phyloP scores from a whole-genome alignment of 306 rosid genomes.

The Vachellia collinsii region DNA sequence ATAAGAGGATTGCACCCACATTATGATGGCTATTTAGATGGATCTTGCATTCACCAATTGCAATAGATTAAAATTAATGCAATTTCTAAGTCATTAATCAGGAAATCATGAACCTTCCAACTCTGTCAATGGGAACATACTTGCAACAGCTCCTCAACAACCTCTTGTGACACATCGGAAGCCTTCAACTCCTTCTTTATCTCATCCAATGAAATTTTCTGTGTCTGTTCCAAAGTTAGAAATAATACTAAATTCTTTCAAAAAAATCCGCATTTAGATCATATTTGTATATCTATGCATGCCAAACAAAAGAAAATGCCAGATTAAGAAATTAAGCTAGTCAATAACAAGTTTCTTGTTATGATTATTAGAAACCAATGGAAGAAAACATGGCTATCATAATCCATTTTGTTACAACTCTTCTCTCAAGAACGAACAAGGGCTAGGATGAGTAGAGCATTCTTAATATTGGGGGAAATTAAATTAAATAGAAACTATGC shows the following conservation, averaged over 20 bases:
- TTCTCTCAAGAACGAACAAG: neutral
- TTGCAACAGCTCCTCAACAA: constrained; percentile 73
- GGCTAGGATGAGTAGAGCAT: constrained; percentile 22
- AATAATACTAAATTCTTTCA: neutral
- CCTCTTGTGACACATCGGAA: constrained; percentile 73
- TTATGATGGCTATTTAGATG: constrained; percentile 15
- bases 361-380: no score
- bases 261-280: constrained; percentile 29
- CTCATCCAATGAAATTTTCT: constrained; percentile 80
- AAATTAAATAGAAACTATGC: constrained; percentile 23
- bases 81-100: constrained; percentile 20
- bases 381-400: no score
- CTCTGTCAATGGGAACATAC: constrained; percentile 81
- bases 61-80: constrained; percentile 29
- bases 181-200: constrained; percentile 68
- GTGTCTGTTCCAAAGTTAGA: constrained; percentile 57
- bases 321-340: constrained; percentile 17
- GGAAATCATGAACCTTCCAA: constrained; percentile 72
- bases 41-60: constrained; percentile 20
- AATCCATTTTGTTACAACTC: no score
- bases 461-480: constrained; percentile 18
- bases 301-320: constrained; percentile 4
- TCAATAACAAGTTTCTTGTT: no score
- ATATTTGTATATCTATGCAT: constrained; percentile 10
- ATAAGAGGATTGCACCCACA: constrained; percentile 23